These are phyloP conservation scores for Phytopythium cucurbitacearum DNA, from an alignment of 352 stramenopile species.

Conservation along the genomic window DNA sequence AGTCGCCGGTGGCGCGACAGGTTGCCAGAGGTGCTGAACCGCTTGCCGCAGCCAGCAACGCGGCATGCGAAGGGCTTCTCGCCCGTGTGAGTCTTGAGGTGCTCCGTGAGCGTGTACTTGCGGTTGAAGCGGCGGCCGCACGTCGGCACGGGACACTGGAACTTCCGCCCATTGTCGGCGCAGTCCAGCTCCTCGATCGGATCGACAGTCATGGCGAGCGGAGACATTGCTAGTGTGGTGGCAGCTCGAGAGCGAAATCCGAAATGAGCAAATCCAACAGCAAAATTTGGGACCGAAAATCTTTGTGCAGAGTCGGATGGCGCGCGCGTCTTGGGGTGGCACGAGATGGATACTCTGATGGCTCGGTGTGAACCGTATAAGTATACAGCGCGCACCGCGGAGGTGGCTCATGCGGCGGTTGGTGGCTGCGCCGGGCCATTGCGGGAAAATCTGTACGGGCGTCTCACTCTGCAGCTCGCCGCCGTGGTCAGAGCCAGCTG, in stretches of 20 bases:
- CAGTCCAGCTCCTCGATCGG: no score
- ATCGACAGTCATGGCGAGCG: not conserved
- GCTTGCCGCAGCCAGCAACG: constrained; percentile 26
- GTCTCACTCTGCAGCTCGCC: no score
- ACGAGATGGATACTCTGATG: no score
- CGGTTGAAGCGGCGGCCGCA: constrained; percentile 32
- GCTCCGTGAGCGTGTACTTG: constrained; percentile 54
- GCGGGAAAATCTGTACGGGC: no score
- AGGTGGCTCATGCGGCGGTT: no score
- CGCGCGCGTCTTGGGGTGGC: no score
- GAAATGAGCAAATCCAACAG: constrained; percentile 1
- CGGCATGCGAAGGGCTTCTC: constrained; percentile 47
- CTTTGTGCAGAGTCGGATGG: no score
- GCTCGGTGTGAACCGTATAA: no score
- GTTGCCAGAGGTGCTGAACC: constrained; percentile 60
- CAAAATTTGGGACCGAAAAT: not conserved
- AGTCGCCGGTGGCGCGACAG: constrained; percentile 51
- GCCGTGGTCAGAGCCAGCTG: no score
- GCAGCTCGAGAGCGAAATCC: not conserved
- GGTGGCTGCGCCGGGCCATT: no score
- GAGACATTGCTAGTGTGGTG: not conserved
- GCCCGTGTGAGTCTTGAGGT: constrained; percentile 58
- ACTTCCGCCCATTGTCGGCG: constrained; percentile 3
- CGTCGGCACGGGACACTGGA: constrained; percentile 15
- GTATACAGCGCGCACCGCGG: no score